A percentile compares a stretch with the other conserved stretches of the same genome.
Evolutionary conservation across 441 rosid genomes (phyloP).

Genomic region (Gossypium armourianum): DNA sequence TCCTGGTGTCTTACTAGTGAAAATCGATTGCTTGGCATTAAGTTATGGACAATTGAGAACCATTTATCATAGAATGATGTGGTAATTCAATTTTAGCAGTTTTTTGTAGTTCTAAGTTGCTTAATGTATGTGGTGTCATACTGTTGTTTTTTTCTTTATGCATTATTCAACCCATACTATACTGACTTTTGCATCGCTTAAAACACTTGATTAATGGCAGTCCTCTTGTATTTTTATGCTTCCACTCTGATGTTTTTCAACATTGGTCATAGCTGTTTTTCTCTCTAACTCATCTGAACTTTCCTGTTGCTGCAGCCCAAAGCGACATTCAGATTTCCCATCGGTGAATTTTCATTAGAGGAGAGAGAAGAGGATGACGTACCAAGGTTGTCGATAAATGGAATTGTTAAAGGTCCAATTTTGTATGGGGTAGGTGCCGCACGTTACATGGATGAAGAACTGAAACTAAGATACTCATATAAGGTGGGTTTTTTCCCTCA

Average conservation of each 20-base stretch:
- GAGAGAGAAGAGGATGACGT: constrained; percentile 59
- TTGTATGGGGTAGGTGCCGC: constrained; percentile 59
- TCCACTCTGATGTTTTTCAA: neutral
- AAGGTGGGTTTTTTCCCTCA: constrained; percentile 39
- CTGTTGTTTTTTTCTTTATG: neutral
- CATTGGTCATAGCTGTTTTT: neutral
- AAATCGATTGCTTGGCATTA: neutral
- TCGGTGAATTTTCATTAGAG: constrained; percentile 66
- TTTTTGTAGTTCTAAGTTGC: neutral
- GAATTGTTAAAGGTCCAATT: constrained; percentile 46
- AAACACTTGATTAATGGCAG: neutral
- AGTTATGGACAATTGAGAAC: neutral
- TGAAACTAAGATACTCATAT: constrained; percentile 58
- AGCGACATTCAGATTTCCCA: constrained; percentile 76
- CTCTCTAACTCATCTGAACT: neutral
- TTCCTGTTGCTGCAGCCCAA: constrained; percentile 48
- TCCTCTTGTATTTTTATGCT: neutral
- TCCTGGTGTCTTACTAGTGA: neutral
- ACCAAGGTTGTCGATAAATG: constrained; percentile 49
- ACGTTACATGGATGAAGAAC: constrained; percentile 52
- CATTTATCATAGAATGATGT: neutral
- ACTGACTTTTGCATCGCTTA: neutral
- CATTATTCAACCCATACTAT: neutral
- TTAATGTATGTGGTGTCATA: neutral
- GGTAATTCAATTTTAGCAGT: neutral